Evolutionary conservation across 495 filamentous ascomycete species (phyloP).

Genomic region (Acidiella bohemica): DNA sequence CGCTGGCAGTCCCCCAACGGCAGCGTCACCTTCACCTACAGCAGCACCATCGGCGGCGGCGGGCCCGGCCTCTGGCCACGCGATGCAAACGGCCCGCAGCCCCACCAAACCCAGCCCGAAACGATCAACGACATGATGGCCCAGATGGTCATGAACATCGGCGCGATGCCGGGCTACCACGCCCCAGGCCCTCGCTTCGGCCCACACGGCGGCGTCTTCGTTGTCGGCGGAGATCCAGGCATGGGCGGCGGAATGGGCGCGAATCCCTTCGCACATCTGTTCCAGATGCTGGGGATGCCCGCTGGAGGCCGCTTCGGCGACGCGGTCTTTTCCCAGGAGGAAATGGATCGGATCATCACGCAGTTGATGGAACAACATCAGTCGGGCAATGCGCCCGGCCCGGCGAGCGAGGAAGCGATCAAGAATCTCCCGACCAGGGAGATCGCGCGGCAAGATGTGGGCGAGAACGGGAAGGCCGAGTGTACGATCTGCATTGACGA

Average conservation of each 20-base stretch:
- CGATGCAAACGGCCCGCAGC: slow-evolving; percentile 22
- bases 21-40: slow-evolving; percentile 5
- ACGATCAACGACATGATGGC: slow-evolving; percentile 17
- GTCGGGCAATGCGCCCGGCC: slow-evolving; percentile 64
- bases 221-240: slow-evolving; percentile 1
- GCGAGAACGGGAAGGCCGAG: slow-evolving; percentile 54
- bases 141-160: slow-evolving; percentile 17
- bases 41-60: slow-evolving; percentile 1
- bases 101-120: slow-evolving; percentile 13
- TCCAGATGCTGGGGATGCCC: slow-evolving; percentile 12
- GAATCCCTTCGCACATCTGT: slow-evolving; percentile 9
- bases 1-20: slow-evolving; percentile 4
- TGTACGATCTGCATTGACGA: slow-evolving; percentile 93
- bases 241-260: background rate
- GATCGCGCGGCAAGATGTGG: slow-evolving; percentile 46
- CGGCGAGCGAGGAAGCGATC: slow-evolving; percentile 64
- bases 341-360: slow-evolving; percentile 75
- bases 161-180: background rate
- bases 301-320: slow-evolving; percentile 50
- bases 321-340: slow-evolving; percentile 85
- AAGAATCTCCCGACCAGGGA: slow-evolving; percentile 54
- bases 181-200: background rate
- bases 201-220: background rate
- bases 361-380: slow-evolving; percentile 72
- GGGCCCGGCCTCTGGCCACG: slow-evolving; percentile 21